Conservation (phyloP, 768 basidiomycete genomes). For the Pleurotus eryngii region DNA sequence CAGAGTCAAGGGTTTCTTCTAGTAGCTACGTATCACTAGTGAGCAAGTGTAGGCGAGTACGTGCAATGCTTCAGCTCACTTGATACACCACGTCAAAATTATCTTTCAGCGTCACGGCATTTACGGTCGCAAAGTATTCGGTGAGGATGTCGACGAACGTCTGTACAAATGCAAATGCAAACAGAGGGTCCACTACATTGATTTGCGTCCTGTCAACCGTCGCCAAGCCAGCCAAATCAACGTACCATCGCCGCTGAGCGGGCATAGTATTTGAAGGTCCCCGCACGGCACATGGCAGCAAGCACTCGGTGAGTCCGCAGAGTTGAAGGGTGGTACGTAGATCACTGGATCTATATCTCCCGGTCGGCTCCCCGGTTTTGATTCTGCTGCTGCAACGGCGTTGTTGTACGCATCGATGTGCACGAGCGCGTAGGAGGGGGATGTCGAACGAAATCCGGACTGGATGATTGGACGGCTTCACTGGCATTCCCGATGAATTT, state of each 20-base stretch:
- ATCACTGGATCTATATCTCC: slow-evolving; percentile 73
- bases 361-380: slow-evolving; percentile 25
- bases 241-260: slow-evolving; percentile 83
- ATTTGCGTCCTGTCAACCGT: not conserved
- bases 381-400: slow-evolving; percentile 52
- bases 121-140: slow-evolving; percentile 88
- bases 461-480: slow-evolving; percentile 78
- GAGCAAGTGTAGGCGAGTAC: not conserved
- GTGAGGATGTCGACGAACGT: slow-evolving; percentile 79
- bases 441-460: slow-evolving; percentile 80
- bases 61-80: slow-evolving; percentile 36
- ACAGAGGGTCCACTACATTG: slow-evolving; percentile 75
- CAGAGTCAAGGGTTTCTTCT: slow-evolving; percentile 93
- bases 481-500: slow-evolving; percentile 12
- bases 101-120: slow-evolving; percentile 75
- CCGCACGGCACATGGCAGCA: slow-evolving; percentile 80
- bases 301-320: slow-evolving; percentile 54
- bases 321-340: slow-evolving; percentile 51
- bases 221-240: slow-evolving; percentile 13
- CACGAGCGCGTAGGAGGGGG: slow-evolving; percentile 74
- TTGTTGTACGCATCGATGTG: slow-evolving; percentile 85
- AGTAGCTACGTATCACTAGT: slow-evolving; percentile 54
- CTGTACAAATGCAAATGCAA: slow-evolving; percentile 86
- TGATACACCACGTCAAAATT: slow-evolving; percentile 97
- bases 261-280: slow-evolving; percentile 75